phyloP scores from a whole-genome alignment of 78 protist species.

The Dictyostelium brefeldianum region DNA sequence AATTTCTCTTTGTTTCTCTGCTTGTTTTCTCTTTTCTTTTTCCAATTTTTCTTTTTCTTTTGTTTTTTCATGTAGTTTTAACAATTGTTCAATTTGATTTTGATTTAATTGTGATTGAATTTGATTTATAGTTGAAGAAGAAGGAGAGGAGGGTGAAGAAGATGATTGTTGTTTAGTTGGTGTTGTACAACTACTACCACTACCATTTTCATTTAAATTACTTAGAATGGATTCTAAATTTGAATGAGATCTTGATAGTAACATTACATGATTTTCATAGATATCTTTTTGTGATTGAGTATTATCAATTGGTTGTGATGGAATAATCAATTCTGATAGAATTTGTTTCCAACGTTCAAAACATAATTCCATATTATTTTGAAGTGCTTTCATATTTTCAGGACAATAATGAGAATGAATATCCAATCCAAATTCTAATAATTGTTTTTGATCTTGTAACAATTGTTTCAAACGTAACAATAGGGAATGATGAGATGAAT shows the following conservation, averaged over 20 bases:
- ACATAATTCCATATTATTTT: slow-evolving; percentile 69
- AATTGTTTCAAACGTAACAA: slow-evolving; percentile 13
- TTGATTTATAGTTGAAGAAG: slow-evolving; percentile 1
- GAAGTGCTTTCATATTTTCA: slow-evolving; percentile 69
- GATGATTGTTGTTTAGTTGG: neutral
- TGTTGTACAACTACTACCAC: neutral
- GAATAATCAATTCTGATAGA: slow-evolving; percentile 16
- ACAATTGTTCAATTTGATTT: neutral
- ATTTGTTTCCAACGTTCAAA: slow-evolving; percentile 77
- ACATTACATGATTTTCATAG: slow-evolving; percentile 1
- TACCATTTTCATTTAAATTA: neutral
- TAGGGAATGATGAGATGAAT: slow-evolving; percentile 17
- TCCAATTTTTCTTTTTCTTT: neutral
- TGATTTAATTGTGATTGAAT: slow-evolving; percentile 19
- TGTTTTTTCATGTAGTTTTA: neutral
- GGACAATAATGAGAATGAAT: slow-evolving; percentile 72
- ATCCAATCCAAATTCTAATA: slow-evolving; percentile 54
- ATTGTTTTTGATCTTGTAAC: slow-evolving; percentile 4
- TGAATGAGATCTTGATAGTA: slow-evolving; percentile 25
- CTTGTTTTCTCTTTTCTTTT: neutral
- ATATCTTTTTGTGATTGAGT: neutral
- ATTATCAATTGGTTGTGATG: neutral
- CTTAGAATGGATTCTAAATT: slow-evolving; percentile 15
- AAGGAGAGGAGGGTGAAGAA: neutral
- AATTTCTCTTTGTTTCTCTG: neutral